Conservation (phyloP, 1,284 basidiomycete genomes). For the Sporisorium graminicola region DNA sequence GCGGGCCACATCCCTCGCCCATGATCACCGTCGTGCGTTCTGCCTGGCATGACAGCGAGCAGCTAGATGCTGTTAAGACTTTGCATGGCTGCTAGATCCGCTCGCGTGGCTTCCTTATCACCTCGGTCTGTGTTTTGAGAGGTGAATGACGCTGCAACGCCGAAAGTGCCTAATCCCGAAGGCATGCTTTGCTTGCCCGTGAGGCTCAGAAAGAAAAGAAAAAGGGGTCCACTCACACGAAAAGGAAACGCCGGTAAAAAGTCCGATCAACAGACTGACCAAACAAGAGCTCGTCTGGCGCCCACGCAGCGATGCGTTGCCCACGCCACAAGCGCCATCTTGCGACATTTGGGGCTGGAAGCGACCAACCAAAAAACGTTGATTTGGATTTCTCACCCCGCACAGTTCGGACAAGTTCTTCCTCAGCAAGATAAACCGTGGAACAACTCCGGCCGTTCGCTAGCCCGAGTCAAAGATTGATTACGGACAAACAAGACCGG, state of each 20-base stretch:
- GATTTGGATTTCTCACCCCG: constrained; percentile 6
- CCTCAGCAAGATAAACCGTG: constrained; percentile 7
- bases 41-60: not conserved
- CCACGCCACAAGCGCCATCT: not conserved
- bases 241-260: constrained; percentile 33
- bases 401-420: constrained; percentile 1
- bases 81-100: not conserved
- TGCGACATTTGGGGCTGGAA: not conserved
- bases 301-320: constrained; percentile 10
- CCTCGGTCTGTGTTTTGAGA: not conserved
- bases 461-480: not conserved
- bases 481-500: too few relatives aligned
- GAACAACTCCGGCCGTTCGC: constrained; percentile 9
- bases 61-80: not conserved
- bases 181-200: not conserved
- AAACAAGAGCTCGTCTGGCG: constrained; percentile 10
- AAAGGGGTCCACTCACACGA: constrained; percentile 13
- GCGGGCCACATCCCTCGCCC: not conserved
- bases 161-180: constrained; percentile 22
- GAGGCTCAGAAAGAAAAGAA: not conserved
- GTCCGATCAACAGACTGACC: constrained; percentile 17
- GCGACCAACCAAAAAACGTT: constrained; percentile 9
- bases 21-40: not conserved
- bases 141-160: not conserved
- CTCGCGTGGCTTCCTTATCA: constrained; percentile 8